phyloP scores from a whole-genome alignment of 129 eudicot genomes.

The Artemisia annua region DNA sequence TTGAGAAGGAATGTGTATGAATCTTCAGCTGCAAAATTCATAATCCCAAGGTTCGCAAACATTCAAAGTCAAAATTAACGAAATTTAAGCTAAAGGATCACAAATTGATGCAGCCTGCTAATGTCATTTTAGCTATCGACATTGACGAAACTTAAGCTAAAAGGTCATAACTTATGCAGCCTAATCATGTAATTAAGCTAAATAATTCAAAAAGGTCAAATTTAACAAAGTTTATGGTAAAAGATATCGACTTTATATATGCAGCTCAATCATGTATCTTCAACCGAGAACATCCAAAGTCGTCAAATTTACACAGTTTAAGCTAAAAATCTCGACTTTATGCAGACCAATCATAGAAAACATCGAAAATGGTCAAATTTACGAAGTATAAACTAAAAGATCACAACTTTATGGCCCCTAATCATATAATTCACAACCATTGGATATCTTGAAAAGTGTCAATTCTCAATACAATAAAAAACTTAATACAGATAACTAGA shows the following conservation, averaged over 20 bases:
- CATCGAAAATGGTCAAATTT: constrained; percentile 15
- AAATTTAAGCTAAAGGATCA: constrained; percentile 29
- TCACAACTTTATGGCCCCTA: not conserved
- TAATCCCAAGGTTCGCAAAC: constrained; percentile 29
- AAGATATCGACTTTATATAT: constrained; percentile 8
- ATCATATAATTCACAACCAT: not conserved
- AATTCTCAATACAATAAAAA: not conserved
- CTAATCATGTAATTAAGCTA: not conserved
- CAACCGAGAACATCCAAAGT: constrained; percentile 17
- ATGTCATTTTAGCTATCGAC: not conserved
- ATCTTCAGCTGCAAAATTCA: constrained; percentile 76
- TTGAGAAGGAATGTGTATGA: constrained; percentile 67
- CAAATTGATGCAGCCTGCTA: constrained; percentile 14
- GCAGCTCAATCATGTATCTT: constrained; percentile 8
- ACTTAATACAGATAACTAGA: not conserved
- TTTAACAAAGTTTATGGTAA: constrained; percentile 17
- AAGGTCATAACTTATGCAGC: constrained; percentile 12
- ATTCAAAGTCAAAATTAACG: constrained; percentile 21
- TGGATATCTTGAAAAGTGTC: constrained; percentile 9
- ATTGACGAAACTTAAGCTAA: not conserved
- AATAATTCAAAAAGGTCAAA: constrained; percentile 16
- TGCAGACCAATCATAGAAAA: constrained; percentile 17
- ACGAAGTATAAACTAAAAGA: constrained; percentile 23
- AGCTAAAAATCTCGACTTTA: constrained; percentile 27
- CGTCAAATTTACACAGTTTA: constrained; percentile 25